Conservation (phyloP, 371 early-diverging fungal genomes). For the Mucor mucedo region DNA sequence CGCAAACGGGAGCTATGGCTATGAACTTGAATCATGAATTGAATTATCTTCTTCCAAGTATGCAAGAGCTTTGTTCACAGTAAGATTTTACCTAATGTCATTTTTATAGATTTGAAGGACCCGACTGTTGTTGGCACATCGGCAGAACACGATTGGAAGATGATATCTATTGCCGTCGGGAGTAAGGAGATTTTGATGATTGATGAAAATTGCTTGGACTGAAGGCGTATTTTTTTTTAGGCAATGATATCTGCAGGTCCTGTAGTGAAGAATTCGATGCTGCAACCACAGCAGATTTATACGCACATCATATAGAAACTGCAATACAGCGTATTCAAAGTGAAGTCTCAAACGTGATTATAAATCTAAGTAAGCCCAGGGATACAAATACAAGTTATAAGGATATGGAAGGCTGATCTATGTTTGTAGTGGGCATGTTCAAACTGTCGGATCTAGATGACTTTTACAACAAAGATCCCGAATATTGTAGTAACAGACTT, state of each 20-base stretch:
- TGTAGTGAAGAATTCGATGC: neutral
- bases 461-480: conserved; percentile 5
- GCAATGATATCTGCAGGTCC: conserved; percentile 6
- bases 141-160: conserved; percentile 21
- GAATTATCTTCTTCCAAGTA: conserved; percentile 33
- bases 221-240: neutral
- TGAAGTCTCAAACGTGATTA: conserved; percentile 14
- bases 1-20: conserved; percentile 35
- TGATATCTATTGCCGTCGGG: conserved; percentile 32
- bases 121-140: neutral
- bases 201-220: neutral
- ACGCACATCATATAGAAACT: conserved; percentile 23
- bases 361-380: conserved; percentile 14
- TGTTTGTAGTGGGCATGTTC: conserved; percentile 23
- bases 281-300: conserved; percentile 12
- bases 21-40: conserved; percentile 34
- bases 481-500: conserved; percentile 13
- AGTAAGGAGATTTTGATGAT: conserved; percentile 10
- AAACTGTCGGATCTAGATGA: conserved; percentile 13
- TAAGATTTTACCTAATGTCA: neutral
- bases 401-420: neutral
- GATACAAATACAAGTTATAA: too few relatives aligned
- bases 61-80: neutral
- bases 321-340: conserved; percentile 22
- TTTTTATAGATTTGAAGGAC: neutral